Evolutionary conservation across 805 yeast species (phyloP), one percentile per base, ranked within the genome.

Genomic region (Saccharomycopsis babjevae): DNA sequence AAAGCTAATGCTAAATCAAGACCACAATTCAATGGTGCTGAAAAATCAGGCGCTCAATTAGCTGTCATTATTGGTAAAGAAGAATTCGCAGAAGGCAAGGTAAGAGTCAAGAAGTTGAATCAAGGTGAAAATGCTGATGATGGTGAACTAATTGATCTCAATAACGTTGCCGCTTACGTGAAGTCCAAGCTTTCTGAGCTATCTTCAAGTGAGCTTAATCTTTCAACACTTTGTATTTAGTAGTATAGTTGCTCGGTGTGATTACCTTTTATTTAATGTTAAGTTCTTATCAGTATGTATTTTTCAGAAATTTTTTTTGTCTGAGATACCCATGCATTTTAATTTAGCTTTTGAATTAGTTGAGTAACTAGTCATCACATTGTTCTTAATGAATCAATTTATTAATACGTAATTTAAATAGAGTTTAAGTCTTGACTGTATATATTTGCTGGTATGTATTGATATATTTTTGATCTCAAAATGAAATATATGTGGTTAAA

Each of bases 1-100:
- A 94, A 94, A 75, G 82, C 89, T 60, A 94, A 94, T 77, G 96
- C 96, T 60, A 94, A 94, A 73, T 88, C 91, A 62, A 86, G 96
- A 73, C 94, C 93, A 74, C 99, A 94, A 76, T 94, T 94, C 66
- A 98, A 93, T 68, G 96, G 97, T 57, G 98, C 99, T 52, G 99
- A 94, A 68, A 92, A 89, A 74, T 77, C 90, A 1, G 98, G 97
- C 28, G 89, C 96, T 68, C 86, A 91, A 62, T 68, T 91, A 54
- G 97, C 94, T 13, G 96, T 94, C 54, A 94, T 94, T 66, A 78
- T 94, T 61, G 99, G 99, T 68, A 96, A 93, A 72, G 97, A 94
- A 72, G 99, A 94, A 75, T 91, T 75, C 68, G 82, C 84, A 20
- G 83, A 82, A 66, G 97, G 97, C 22, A 80, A 86, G 64, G 78